These are phyloP conservation scores for Monosporascus sp. DNA, from an alignment of 2,329 filamentous ascomycete genomes.

Conservation along the genomic window DNA sequence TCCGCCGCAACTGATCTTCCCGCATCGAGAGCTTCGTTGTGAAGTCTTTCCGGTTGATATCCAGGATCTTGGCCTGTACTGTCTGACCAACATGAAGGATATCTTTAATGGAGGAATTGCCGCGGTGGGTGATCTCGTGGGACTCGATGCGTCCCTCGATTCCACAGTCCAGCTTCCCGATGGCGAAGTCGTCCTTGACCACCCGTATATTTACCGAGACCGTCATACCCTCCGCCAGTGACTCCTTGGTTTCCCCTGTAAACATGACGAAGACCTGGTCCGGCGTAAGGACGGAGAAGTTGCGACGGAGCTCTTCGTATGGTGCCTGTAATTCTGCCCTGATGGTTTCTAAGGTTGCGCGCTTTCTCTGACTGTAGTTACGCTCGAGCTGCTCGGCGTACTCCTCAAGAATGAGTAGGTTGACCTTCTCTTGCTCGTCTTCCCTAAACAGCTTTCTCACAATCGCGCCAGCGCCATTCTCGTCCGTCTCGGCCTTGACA, in stretches of 20 bases:
- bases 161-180: conserved; percentile 89
- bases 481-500: conserved; percentile 87
- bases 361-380: conserved; percentile 90
- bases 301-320: conserved; percentile 87
- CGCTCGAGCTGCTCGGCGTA: conserved; percentile 93
- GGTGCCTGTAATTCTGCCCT: conserved; percentile 87
- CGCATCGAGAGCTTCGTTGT: conserved; percentile 77
- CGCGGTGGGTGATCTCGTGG: conserved; percentile 72
- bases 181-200: conserved; percentile 87
- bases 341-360: conserved; percentile 92
- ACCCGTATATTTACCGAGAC: conserved; percentile 83
- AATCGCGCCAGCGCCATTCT: conserved; percentile 83
- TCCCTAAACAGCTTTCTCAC: conserved; percentile 94
- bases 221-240: conserved; percentile 84
- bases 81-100: conserved; percentile 78
- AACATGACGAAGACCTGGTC: conserved; percentile 94
- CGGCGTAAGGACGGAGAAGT: conserved; percentile 63
- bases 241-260: conserved; percentile 84
- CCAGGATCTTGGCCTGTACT: conserved; percentile 79
- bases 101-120: conserved; percentile 59
- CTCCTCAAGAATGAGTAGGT: conserved; percentile 92
- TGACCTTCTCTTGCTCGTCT: conserved; percentile 88
- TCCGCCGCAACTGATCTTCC: conserved; percentile 71
- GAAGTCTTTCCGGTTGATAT: conserved; percentile 82
- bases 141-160: conserved; percentile 84